Evolutionary conservation across 2,329 filamentous ascomycete genomes (phyloP).

Genomic region (Aspergillaceae sp.): DNA sequence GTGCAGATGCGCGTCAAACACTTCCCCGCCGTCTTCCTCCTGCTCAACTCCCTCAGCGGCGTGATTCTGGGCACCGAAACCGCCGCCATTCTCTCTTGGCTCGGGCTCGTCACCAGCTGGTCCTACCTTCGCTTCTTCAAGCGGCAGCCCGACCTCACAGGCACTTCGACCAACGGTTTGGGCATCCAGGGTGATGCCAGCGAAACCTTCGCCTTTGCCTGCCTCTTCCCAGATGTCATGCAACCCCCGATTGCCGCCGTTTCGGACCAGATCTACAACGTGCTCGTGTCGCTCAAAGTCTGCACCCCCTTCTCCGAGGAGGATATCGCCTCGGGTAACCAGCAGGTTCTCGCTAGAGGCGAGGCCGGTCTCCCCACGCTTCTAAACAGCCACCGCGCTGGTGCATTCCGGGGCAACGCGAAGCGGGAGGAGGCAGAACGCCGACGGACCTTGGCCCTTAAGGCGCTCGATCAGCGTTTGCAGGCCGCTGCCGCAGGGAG

Average conservation of each 20-base stretch:
- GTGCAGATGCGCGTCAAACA: slow-evolving; percentile 81
- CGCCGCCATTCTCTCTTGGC: slow-evolving; percentile 67
- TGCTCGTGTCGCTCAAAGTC: slow-evolving; percentile 65
- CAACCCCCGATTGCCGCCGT: slow-evolving; percentile 69
- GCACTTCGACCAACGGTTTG: slow-evolving; percentile 44
- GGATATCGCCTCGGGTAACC: slow-evolving; percentile 64
- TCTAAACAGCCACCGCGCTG: slow-evolving; percentile 39
- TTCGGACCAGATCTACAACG: slow-evolving; percentile 64
- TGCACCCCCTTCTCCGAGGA: slow-evolving; percentile 79
- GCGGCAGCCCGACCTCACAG: slow-evolving; percentile 46
- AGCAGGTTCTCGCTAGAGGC: slow-evolving; percentile 58
- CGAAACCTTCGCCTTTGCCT: slow-evolving; percentile 91
- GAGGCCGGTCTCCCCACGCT: slow-evolving; percentile 54
- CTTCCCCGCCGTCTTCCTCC: slow-evolving; percentile 65
- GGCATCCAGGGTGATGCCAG: slow-evolving; percentile 79
- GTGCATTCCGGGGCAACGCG: slow-evolving; percentile 43
- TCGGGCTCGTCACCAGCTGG: slow-evolving; percentile 83
- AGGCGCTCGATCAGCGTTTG: slow-evolving; percentile 83
- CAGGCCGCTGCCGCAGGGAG: slow-evolving; percentile 65
- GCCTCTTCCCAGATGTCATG: slow-evolving; percentile 81
- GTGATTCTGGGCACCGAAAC: slow-evolving; percentile 61
- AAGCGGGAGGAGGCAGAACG: slow-evolving; percentile 88
- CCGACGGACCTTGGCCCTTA: slow-evolving; percentile 77
- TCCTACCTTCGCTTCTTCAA: slow-evolving; percentile 96
- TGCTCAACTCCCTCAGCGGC: slow-evolving; percentile 61